Percentiles rank a stretch among this genome's conserved stretches.
Evolutionary conservation across 202 grass and related monocot genomes (phyloP).

Genomic region (Panicum hallii): DNA sequence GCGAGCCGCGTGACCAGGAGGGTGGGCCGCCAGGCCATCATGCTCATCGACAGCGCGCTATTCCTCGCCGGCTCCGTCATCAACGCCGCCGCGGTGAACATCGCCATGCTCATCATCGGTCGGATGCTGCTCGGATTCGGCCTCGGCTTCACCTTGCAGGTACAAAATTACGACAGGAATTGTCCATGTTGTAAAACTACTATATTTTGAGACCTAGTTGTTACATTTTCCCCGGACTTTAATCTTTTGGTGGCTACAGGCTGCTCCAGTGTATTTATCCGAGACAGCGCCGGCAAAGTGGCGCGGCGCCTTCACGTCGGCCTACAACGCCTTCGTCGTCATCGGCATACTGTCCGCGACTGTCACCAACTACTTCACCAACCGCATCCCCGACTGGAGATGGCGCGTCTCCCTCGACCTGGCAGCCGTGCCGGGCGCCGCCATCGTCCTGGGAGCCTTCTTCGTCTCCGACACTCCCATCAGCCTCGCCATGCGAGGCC

Average conservation of each 20-base stretch:
- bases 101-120: constrained; percentile 88
- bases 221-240: neutral
- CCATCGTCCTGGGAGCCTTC: neutral
- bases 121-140: constrained; percentile 87
- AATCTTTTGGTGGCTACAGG: neutral
- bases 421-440: neutral
- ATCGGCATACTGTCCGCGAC: neutral
- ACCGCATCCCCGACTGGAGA: neutral
- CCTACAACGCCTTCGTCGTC: neutral
- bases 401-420: neutral
- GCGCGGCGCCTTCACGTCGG: neutral
- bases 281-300: neutral
- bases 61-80: neutral
- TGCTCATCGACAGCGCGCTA: neutral
- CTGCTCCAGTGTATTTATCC: neutral
- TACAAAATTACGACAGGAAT: neutral
- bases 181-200: too few relatives aligned
- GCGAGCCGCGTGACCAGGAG: neutral
- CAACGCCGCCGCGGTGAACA: constrained; percentile 54
- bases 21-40: neutral
- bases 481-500: neutral
- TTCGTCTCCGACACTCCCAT: neutral
- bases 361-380: neutral
- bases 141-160: constrained; percentile 67
- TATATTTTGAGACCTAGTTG: too few relatives aligned